Conservation (phyloP, 352 stramenopile species). For the Globisporangium cystogenes region DNA sequence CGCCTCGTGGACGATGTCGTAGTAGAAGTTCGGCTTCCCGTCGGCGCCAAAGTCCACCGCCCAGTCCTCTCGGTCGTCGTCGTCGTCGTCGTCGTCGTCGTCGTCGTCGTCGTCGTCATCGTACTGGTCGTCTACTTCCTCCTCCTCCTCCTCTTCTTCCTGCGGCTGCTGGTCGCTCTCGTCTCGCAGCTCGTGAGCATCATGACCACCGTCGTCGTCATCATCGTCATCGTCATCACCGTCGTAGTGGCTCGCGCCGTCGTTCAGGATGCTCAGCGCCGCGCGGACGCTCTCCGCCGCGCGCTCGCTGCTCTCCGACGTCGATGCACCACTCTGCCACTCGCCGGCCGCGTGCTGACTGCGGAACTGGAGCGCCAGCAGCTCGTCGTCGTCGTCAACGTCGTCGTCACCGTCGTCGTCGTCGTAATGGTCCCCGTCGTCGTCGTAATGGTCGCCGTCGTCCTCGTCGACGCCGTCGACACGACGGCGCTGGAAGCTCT, state of each 20-base stretch:
- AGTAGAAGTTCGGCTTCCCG: conserved; percentile 14
- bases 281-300: conserved; percentile 48
- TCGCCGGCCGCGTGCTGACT: conserved; percentile 2
- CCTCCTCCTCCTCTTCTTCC: no score
- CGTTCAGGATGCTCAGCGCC: conserved; percentile 45
- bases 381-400: conserved; percentile 5
- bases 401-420: background rate
- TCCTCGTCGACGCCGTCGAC: background rate
- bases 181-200: background rate
- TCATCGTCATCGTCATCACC: conserved; percentile 5
- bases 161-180: no score
- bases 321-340: background rate
- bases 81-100: conserved; percentile 8
- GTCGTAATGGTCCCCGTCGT: conserved; percentile 2
- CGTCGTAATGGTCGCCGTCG: background rate
- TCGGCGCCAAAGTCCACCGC: conserved; percentile 5
- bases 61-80: conserved; percentile 9
- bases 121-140: background rate
- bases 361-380: conserved; percentile 9
- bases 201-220: no score
- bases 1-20: conserved; percentile 18
- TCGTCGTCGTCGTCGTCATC: conserved; percentile 11
- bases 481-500: no score
- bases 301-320: conserved; percentile 21
- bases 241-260: conserved; percentile 4